phyloP scores from a whole-genome alignment of 2,329 filamentous ascomycete species.

The Scedosporium minutisporum region DNA sequence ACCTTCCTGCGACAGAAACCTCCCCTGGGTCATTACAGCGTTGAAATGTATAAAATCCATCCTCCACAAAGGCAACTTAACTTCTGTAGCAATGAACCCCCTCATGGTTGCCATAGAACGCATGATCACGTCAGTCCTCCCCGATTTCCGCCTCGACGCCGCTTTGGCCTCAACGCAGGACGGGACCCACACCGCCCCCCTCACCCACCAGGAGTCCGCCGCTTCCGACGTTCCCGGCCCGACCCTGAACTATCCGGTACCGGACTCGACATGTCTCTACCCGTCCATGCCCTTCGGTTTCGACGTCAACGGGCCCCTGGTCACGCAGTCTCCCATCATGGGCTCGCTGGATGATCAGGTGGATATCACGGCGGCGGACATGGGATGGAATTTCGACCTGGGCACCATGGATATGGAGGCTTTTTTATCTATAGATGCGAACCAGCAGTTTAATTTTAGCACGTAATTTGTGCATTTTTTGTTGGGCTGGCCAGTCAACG shows the following conservation, averaged over 20 bases:
- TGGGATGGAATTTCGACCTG: constrained; percentile 21
- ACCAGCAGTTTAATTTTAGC: constrained; percentile 8
- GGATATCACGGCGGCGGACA: constrained; percentile 19
- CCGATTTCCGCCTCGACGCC: constrained; percentile 16
- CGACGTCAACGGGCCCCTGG: background rate
- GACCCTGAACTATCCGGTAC: background rate
- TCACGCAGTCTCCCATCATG: background rate
- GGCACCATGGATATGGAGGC: constrained; percentile 23
- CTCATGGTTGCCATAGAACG: constrained; percentile 18
- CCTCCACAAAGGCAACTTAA: constrained; percentile 5
- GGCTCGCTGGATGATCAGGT: constrained; percentile 14
- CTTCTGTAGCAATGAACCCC: constrained; percentile 14
- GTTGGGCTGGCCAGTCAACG: no score
- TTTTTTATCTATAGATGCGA: constrained; percentile 20
- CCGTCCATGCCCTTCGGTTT: constrained; percentile 4
- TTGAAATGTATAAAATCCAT: background rate
- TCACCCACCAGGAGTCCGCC: background rate
- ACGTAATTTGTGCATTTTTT: background rate
- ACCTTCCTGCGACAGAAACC: constrained; percentile 22
- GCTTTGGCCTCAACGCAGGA: background rate
- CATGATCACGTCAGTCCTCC: constrained; percentile 19
- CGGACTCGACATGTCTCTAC: background rate
- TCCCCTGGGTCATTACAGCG: constrained; percentile 25
- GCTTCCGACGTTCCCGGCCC: background rate
- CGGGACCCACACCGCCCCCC: background rate